phyloP scores from a whole-genome alignment of 257 asterid species.

The Nicotiana sylvestris region DNA sequence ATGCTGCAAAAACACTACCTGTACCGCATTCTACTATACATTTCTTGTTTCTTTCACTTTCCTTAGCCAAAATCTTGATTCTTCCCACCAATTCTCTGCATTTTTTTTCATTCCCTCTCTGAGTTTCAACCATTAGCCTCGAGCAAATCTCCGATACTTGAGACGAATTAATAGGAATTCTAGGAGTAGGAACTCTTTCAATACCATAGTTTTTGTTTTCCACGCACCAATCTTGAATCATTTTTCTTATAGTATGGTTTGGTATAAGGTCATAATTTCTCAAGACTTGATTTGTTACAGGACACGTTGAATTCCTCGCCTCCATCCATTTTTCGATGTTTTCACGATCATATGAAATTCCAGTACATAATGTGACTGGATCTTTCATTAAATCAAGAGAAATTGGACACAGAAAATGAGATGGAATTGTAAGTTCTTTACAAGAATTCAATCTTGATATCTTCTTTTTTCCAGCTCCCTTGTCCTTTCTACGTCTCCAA shows the following conservation, averaged over 20 bases:
- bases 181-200: conserved; percentile 80
- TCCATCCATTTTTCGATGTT: conserved; percentile 68
- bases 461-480: conserved; percentile 15
- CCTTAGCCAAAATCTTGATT: conserved; percentile 47
- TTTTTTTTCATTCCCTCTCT: conserved; percentile 24
- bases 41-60: conserved; percentile 59
- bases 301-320: conserved; percentile 39
- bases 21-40: conserved; percentile 50
- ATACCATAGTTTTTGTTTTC: conserved; percentile 59
- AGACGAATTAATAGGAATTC: conserved; percentile 46
- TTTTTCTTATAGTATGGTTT: conserved; percentile 59
- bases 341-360: conserved; percentile 62
- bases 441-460: conserved; percentile 4
- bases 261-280: conserved; percentile 50
- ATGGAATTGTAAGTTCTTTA: conserved; percentile 39
- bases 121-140: conserved; percentile 29
- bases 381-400: conserved; percentile 67
- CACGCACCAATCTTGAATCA: conserved; percentile 95
- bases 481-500: conserved; percentile 40
- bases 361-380: conserved; percentile 59
- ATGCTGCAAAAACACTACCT: conserved; percentile 35
- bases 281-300: conserved; percentile 52
- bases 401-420: conserved; percentile 53
- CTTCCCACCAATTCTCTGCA: conserved; percentile 39
- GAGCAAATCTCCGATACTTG: conserved; percentile 43